Evolutionary conservation across 225 moss, liverwort and hornwort species (phyloP).

Genomic region (Straminergon stramineum): DNA sequence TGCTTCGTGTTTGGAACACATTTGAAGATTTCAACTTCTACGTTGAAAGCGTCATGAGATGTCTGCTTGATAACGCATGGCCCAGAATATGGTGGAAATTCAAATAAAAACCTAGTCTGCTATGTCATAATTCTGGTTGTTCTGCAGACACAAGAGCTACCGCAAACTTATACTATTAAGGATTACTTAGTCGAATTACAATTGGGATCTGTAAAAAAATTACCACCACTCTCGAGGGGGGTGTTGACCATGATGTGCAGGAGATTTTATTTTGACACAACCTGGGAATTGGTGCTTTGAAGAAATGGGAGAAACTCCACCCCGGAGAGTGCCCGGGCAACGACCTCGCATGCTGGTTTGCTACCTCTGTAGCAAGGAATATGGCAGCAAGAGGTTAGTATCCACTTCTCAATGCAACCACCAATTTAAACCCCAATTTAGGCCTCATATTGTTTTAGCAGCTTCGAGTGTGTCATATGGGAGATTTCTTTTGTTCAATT

Average conservation of each 20-base stretch:
- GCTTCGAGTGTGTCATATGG: neutral
- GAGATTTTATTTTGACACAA: neutral
- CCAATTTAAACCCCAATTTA: neutral
- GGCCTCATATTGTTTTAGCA: neutral
- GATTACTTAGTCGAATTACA: no score
- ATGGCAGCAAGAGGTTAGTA: conserved; percentile 61
- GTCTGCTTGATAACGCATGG: neutral
- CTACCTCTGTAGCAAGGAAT: conserved; percentile 64
- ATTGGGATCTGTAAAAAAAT: neutral
- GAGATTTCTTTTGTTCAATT: neutral
- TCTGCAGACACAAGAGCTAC: neutral
- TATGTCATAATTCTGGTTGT: neutral
- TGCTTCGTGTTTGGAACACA: neutral
- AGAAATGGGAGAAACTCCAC: conserved; percentile 15
- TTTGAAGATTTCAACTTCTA: neutral
- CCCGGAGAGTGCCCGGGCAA: conserved; percentile 4
- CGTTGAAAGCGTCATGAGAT: neutral
- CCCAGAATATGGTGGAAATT: neutral
- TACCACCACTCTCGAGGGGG: neutral
- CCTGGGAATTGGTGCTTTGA: neutral
- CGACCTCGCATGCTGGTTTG: conserved; percentile 63
- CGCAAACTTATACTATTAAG: neutral
- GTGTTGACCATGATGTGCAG: neutral
- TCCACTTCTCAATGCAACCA: neutral
- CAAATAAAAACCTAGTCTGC: neutral